Evolutionary conservation across 2,329 filamentous ascomycete species (phyloP).

Genomic region (Hypocrella siamensis): DNA sequence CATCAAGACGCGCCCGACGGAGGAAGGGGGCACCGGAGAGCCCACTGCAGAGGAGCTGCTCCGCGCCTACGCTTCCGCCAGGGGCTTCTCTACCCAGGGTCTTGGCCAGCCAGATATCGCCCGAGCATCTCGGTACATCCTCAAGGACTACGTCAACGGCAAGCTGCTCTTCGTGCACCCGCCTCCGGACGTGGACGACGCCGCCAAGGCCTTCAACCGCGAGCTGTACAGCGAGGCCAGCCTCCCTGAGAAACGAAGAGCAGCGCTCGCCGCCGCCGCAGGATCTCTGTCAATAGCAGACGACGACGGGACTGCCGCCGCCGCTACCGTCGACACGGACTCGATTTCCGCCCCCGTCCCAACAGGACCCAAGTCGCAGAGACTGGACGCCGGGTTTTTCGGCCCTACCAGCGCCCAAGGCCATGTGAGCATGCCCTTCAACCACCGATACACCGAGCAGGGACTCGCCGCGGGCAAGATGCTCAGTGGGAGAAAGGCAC

Average conservation of each 20-base stretch:
- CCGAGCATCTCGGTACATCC: conserved; percentile 70
- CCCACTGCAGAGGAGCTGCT: conserved; percentile 79
- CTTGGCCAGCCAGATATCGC: conserved; percentile 87
- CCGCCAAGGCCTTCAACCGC: conserved; percentile 61
- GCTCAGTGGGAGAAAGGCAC: conserved; percentile 69
- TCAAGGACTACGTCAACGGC: conserved; percentile 96
- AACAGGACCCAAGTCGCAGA: conserved; percentile 57
- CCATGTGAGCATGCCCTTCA: conserved; percentile 68
- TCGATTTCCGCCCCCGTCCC: conserved; percentile 32
- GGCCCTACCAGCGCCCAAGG: conserved; percentile 45
- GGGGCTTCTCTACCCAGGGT: conserved; percentile 83
- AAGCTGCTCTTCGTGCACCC: conserved; percentile 88
- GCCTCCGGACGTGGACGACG: conserved; percentile 59
- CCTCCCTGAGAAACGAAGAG: conserved; percentile 66
- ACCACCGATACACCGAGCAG: conserved; percentile 75
- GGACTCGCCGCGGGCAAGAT: conserved; percentile 44
- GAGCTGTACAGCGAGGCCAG: conserved; percentile 77
- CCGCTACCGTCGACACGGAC: conserved; percentile 25
- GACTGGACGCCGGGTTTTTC: conserved; percentile 85
- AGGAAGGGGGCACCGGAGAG: conserved; percentile 83
- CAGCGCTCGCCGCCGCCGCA: conserved; percentile 38
- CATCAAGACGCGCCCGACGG: conserved; percentile 62
- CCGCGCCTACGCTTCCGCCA: conserved; percentile 68
- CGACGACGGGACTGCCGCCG: conserved; percentile 12
- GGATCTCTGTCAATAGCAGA: conserved; percentile 27